phyloP scores from a whole-genome alignment of 1,284 basidiomycete species.

The Melanopsichium pennsylvanicum region DNA sequence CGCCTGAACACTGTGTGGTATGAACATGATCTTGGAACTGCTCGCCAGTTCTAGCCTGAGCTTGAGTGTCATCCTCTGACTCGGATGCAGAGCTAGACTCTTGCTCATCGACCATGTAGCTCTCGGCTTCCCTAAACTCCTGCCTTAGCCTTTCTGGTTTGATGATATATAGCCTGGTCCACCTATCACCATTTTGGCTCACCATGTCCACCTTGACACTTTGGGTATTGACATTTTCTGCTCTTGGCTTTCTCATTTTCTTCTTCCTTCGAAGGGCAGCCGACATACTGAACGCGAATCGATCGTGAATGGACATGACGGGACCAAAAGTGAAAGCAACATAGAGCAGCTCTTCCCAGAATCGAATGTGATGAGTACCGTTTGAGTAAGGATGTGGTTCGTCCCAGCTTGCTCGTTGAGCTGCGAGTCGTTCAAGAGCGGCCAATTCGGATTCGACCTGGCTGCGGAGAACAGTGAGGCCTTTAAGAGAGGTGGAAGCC shows the following conservation, averaged over 20 bases:
- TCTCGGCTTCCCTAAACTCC: slow-evolving; percentile 56
- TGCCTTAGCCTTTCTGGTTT: slow-evolving; percentile 38
- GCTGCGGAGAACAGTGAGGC: slow-evolving; percentile 29
- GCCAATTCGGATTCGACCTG: slow-evolving; percentile 35
- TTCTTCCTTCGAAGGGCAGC: slow-evolving; percentile 18
- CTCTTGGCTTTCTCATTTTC: slow-evolving; percentile 14
- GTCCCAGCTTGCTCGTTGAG: slow-evolving; percentile 25
- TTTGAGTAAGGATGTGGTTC: slow-evolving; percentile 48
- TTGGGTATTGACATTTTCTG: slow-evolving; percentile 19
- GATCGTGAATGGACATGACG: slow-evolving; percentile 34
- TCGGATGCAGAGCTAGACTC: slow-evolving; percentile 20
- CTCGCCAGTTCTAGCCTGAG: slow-evolving; percentile 4
- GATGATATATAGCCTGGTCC: slow-evolving; percentile 47
- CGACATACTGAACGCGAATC: slow-evolving; percentile 30
- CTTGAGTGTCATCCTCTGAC: not conserved
- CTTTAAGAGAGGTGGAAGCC: slow-evolving; percentile 41
- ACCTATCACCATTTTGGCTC: slow-evolving; percentile 35
- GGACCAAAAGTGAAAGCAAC: slow-evolving; percentile 37
- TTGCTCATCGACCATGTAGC: slow-evolving; percentile 34
- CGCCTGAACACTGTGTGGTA: slow-evolving; percentile 1
- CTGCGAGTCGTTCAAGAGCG: slow-evolving; percentile 22
- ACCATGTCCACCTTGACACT: slow-evolving; percentile 54
- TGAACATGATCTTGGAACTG: slow-evolving; percentile 19
- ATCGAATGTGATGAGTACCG: slow-evolving; percentile 37
- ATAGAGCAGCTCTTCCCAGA: slow-evolving; percentile 49